Evolutionary conservation across 257 asterid genomes (phyloP), one percentile per base, ranked within the genome.

Genomic region (Datura wrightii): DNA sequence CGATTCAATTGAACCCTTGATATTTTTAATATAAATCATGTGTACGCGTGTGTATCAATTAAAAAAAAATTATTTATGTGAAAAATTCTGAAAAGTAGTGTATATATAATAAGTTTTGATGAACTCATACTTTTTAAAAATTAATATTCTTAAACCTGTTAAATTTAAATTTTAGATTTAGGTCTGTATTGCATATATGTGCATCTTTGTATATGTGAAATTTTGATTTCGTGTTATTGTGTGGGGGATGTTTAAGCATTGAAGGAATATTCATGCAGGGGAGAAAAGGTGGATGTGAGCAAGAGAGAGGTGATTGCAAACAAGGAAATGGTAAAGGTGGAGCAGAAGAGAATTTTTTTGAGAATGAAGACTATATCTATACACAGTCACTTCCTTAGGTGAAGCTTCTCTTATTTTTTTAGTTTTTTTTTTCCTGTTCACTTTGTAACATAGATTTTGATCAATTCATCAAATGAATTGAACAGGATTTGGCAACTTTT

Each of bases 311-410:
- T 14, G 88, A 84, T 84, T 66, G 86, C 86, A 87, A 85, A 83
- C 62, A 72, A 84, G 79, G 31, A 42, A 84, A 84, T 83, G 74
- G 78, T 50, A 52, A 52, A 31, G 15, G 46, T 13, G 67, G 24
- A 16, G 56, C 82, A 60, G 79, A 87, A 83, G 88, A 86, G 44
- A 58, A 83, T 42, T 15, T 82, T 19, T 85, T 87, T 67, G 92
- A 90, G 88, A 90, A 82, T 85, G 91, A 88, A 82, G 92, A 87
- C 56, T 90, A 90, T 72, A 88, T 90, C 81, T 88, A 90, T 59
- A 90, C 92, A 42, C 91, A 90, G 71, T 88, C 91, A 18, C 83
- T 85, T 80, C 92, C 92, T 54, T 90, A 53, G 69, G 19, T 52
- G 39, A 63, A 37, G 62, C 42, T 11, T 72, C 8, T 54, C 10